phyloP scores from a whole-genome alignment of 768 basidiomycete species.

The Boletus vermiculosoides region DNA sequence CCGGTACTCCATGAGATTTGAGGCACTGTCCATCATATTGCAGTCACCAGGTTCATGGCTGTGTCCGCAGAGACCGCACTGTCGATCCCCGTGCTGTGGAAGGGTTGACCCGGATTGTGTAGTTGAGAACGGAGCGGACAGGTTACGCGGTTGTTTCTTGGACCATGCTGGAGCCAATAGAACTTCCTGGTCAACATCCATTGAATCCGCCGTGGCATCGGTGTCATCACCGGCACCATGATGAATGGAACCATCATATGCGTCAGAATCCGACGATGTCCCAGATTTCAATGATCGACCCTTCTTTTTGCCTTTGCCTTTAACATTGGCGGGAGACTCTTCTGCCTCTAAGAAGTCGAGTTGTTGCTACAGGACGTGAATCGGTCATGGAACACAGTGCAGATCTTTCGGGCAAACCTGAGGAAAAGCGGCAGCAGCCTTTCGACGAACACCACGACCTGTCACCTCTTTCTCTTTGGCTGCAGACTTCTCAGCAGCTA shows the following conservation, averaged over 20 bases:
- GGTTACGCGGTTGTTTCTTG: conserved; percentile 6
- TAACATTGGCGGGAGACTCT: conserved; percentile 40
- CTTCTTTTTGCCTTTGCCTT: conserved; percentile 37
- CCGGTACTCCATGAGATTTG: conserved; percentile 68
- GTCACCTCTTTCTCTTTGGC: conserved; percentile 51
- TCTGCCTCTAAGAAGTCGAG: conserved; percentile 34
- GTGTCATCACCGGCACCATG: conserved; percentile 20
- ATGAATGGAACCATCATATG: conserved; percentile 29
- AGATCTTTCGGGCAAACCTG: conserved; percentile 24
- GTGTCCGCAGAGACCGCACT: conserved; percentile 64
- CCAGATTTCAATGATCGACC: conserved; percentile 30
- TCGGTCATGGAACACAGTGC: neutral
- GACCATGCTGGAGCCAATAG: neutral
- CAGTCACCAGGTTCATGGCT: conserved; percentile 53
- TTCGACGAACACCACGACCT: conserved; percentile 74
- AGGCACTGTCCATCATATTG: conserved; percentile 61
- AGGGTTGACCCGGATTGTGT: conserved; percentile 3
- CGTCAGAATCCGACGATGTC: conserved; percentile 42
- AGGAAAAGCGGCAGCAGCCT: conserved; percentile 55
- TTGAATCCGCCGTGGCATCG: conserved; percentile 26
- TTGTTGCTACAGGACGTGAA: conserved; percentile 25
- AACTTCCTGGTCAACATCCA: conserved; percentile 14
- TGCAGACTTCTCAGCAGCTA: conserved; percentile 42
- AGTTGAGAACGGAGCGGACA: neutral
- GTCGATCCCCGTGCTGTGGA: conserved; percentile 7